Percentiles rank a stretch among this genome's conserved stretches.
Conservation (phyloP, 371 early-diverging fungal genomes). For the Blastocladiella emersonii region DNA sequence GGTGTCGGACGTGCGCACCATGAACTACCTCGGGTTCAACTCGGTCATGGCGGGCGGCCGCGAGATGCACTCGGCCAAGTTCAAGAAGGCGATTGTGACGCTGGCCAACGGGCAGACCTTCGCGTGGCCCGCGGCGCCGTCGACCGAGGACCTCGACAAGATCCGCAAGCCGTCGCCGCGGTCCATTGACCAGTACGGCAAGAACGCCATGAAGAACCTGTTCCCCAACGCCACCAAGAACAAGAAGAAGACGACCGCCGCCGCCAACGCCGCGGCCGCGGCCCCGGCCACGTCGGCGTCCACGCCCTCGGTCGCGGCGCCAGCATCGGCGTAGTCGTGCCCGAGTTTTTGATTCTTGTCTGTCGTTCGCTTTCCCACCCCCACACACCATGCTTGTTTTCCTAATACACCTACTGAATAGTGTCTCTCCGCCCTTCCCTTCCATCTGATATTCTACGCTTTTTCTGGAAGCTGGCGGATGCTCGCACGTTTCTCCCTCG, state of each 20-base stretch:
- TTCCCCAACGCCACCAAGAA: not conserved
- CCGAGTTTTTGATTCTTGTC: too few relatives aligned
- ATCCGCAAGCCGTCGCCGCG: constrained; percentile 7
- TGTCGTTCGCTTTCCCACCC: too few relatives aligned
- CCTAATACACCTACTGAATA: too few relatives aligned
- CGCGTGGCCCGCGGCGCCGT: constrained; percentile 57
- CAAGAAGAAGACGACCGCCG: not conserved
- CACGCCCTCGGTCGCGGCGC: too few relatives aligned
- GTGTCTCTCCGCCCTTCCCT: too few relatives aligned
- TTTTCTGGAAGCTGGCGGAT: too few relatives aligned
- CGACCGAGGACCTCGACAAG: constrained; percentile 18
- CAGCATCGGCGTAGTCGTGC: too few relatives aligned
- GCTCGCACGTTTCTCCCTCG: too few relatives aligned
- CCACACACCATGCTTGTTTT: too few relatives aligned
- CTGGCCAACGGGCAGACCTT: constrained; percentile 53
- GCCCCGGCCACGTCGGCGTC: too few relatives aligned
- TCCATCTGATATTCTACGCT: too few relatives aligned
- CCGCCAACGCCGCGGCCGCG: not conserved
- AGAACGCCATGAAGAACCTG: constrained; percentile 14
- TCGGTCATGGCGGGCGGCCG: constrained; percentile 37
- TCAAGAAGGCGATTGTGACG: constrained; percentile 88
- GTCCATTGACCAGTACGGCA: constrained; percentile 20
- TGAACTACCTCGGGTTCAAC: constrained; percentile 54
- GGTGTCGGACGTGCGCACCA: constrained; percentile 77
- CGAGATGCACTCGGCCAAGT: constrained; percentile 33